Percentiles rank a stretch among this genome's conserved stretches.
These are phyloP conservation scores for Pythium dissotocum DNA, from an alignment of 352 stramenopile genomes.

Conservation along the genomic window DNA sequence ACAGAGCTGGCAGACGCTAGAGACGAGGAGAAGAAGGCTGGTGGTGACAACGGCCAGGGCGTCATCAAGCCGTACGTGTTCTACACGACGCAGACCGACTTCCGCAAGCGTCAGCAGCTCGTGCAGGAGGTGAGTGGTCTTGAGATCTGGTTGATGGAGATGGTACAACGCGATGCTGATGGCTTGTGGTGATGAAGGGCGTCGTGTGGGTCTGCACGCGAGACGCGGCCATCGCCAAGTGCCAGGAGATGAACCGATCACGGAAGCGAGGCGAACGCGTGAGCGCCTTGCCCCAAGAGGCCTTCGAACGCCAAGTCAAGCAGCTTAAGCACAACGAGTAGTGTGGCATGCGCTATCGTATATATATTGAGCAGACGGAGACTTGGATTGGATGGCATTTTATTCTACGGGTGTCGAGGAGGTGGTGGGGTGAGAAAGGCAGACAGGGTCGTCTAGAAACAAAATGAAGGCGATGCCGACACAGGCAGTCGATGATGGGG, in stretches of 20 bases:
- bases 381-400: constrained; percentile 26
- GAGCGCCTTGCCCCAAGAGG: constrained; percentile 43
- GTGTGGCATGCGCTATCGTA: neutral
- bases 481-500: neutral
- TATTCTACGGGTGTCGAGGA: constrained; percentile 27
- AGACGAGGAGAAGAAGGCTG: constrained; percentile 16
- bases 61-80: constrained; percentile 55
- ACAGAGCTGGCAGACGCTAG: constrained; percentile 22
- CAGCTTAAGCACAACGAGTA: constrained; percentile 16
- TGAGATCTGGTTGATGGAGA: neutral
- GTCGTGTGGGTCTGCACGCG: constrained; percentile 46
- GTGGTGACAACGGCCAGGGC: neutral
- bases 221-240: constrained; percentile 49
- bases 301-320: constrained; percentile 39
- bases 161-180: neutral
- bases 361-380: constrained; percentile 7
- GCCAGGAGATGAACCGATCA: constrained; percentile 43
- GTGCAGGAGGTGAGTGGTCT: constrained; percentile 41
- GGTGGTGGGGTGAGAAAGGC: constrained; percentile 3
- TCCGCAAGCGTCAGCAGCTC: constrained; percentile 57
- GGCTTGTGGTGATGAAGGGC: constrained; percentile 34
- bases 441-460: constrained; percentile 17
- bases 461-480: constrained; percentile 20
- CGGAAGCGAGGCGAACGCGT: constrained; percentile 54
- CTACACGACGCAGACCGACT: constrained; percentile 53